Base-by-base conservation (phyloP, 192 early-diverging fungal species). In the Radiomyces spectabilis region DNA sequence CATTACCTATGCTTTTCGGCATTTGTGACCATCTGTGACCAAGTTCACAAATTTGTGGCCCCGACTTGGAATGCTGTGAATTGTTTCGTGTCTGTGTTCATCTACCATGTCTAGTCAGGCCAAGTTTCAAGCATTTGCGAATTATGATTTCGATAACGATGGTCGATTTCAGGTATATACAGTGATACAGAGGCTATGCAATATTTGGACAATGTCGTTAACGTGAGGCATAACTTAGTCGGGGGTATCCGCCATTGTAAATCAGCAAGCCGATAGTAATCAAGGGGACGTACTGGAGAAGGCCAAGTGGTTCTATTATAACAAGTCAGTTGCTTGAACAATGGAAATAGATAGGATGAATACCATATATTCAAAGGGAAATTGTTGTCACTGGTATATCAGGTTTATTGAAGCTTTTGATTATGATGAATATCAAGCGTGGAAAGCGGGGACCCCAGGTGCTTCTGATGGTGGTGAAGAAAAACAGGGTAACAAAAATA, bases 241-340 rank as follows among this genome's bases (percentile, higher is more conserved):
- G 18, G 71, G 71, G 29, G 46, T 69, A 16, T 52, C 62, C 9
- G 61, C 63, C 2, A 44, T 73, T 35, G 42, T 73, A 16, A 37
- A 51, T 22, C 56, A 60, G 24, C 33, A 59, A 26, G 19, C 57
- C 35, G 54, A n/a, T n/a, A n/a, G 51, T 3, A 69, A 69, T 27
- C 21, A 52, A 12, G 34, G 53, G 25, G 55, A 69, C 4, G 5
- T 69, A n/a, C 40, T 66, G 32, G 51, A 66, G 40, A 59, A 60
- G 5, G 71, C 71, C 3, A 69, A 66, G 31, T 62, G 54, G n/a
- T 73, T 69, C 54, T 73, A 73, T 61, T 73, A 66, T 40, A 59
- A 58, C 48, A 73, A 62, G 71, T 73, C 62, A 68, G 16, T 21
- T 5, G 30, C 32, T 16, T 18, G 1, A 5, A 18, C n/a, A 35